Conservation (phyloP, 768 basidiomycete species). For the Pleurotus sapidus region DNA sequence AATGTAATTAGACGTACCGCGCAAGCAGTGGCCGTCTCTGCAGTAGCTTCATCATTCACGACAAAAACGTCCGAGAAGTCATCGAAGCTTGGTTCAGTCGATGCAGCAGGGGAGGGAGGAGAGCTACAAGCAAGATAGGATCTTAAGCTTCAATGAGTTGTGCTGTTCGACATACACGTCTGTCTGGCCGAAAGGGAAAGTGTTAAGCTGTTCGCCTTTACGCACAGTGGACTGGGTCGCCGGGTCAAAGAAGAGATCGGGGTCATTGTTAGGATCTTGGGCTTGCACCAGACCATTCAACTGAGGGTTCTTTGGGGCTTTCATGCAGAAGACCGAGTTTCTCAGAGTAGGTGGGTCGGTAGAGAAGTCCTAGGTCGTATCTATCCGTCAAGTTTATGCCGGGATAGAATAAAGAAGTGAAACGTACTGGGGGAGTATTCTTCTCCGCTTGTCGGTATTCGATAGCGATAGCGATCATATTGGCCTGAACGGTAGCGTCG, state of each 20-base stretch:
- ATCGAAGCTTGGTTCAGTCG: background rate
- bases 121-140: too few species aligned
- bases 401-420: background rate
- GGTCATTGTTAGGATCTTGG: slow-evolving; percentile 52
- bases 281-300: slow-evolving; percentile 48
- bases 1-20: slow-evolving; percentile 13
- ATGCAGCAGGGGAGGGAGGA: slow-evolving; percentile 8
- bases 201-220: slow-evolving; percentile 46
- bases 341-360: slow-evolving; percentile 46
- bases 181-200: slow-evolving; percentile 40
- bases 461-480: slow-evolving; percentile 49
- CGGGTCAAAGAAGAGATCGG: slow-evolving; percentile 50
- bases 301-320: slow-evolving; percentile 45
- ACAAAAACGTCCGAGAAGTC: slow-evolving; percentile 1
- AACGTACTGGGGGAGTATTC: slow-evolving; percentile 53
- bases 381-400: background rate
- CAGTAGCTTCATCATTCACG: slow-evolving; percentile 1
- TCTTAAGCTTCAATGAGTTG: background rate
- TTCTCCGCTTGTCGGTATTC: slow-evolving; percentile 57
- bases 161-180: slow-evolving; percentile 13
- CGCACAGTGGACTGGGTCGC: slow-evolving; percentile 34
- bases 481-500: slow-evolving; percentile 43
- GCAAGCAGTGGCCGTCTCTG: slow-evolving; percentile 11
- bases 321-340: slow-evolving; percentile 59
- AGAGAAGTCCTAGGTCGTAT: slow-evolving; percentile 40